A percentile compares a stretch with the other conserved stretches of the same genome.
These are phyloP conservation scores for Solanum microdontum DNA, from an alignment of 257 asterid species.

Conservation along the genomic window DNA sequence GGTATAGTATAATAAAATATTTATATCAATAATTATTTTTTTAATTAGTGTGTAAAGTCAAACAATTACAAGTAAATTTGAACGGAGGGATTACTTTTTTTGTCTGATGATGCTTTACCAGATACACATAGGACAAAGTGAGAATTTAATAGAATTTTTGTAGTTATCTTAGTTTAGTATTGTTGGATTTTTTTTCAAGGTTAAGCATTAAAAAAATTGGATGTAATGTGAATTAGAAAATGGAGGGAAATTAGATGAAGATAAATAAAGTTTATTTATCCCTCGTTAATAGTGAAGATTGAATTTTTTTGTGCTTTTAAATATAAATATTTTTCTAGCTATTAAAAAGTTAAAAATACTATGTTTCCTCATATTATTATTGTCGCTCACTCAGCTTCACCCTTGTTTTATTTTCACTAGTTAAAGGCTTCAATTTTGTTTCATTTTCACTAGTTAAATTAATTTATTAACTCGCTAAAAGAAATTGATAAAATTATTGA, in stretches of 20 bases:
- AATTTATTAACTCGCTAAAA: too few species aligned
- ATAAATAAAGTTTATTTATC: background rate
- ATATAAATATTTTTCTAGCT: background rate
- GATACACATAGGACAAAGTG: background rate
- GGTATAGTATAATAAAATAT: too few species aligned
- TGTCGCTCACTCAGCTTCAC: accelerated
- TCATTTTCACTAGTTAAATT: too few species aligned
- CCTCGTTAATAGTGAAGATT: background rate
- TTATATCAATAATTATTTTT: too few species aligned
- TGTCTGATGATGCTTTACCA: background rate
- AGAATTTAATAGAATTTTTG: background rate
- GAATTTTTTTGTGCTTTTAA: background rate
- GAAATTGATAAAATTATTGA: too few species aligned
- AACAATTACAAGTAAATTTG: too few species aligned
- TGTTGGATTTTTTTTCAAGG: background rate
- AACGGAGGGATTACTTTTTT: background rate
- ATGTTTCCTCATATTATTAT: accelerated
- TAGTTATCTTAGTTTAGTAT: background rate
- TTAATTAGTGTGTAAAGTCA: too few species aligned
- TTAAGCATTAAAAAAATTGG: background rate
- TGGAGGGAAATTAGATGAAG: background rate
- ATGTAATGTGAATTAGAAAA: background rate
- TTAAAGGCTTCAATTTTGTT: too few species aligned
- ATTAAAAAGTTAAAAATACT: background rate
- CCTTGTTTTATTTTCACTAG: too few species aligned